Conservation (phyloP, 371 early-diverging fungal genomes). For the Rhizomucor pusillus region DNA sequence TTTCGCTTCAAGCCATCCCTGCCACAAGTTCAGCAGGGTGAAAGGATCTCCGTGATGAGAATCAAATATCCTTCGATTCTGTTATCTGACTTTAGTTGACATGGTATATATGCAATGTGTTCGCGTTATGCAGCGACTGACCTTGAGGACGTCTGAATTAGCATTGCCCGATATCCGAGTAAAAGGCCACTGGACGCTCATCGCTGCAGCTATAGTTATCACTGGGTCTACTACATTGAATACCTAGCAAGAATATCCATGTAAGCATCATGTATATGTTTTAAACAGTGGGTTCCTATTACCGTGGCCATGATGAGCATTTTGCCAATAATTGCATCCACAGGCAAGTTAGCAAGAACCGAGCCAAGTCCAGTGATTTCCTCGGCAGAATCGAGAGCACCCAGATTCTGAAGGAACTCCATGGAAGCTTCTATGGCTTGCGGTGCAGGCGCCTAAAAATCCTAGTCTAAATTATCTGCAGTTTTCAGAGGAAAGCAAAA, state of each 20-base stretch:
- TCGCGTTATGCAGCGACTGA: neutral
- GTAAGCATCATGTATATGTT: too few species aligned
- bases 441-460: slow-evolving; percentile 51
- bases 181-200: slow-evolving; percentile 74
- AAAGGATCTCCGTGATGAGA: slow-evolving; percentile 69
- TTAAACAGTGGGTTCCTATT: slow-evolving; percentile 1
- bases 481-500: neutral
- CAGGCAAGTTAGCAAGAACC: slow-evolving; percentile 80
- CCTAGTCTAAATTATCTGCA: too few species aligned
- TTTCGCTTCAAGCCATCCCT: slow-evolving; percentile 62
- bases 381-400: slow-evolving; percentile 53
- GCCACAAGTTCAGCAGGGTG: slow-evolving; percentile 62
- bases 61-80: slow-evolving; percentile 53
- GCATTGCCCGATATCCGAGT: slow-evolving; percentile 41
- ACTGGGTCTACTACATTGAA: slow-evolving; percentile 72
- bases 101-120: neutral
- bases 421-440: slow-evolving; percentile 62
- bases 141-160: slow-evolving; percentile 41
- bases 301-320: slow-evolving; percentile 71
- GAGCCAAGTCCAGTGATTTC: slow-evolving; percentile 81
- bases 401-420: slow-evolving; percentile 53
- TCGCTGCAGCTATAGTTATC: slow-evolving; percentile 77
- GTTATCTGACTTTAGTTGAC: neutral
- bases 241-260: slow-evolving; percentile 34
- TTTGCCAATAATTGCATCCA: slow-evolving; percentile 87